Evolutionary conservation across 352 stramenopile genomes (phyloP).

Genomic region (Phytophthora melonis): DNA sequence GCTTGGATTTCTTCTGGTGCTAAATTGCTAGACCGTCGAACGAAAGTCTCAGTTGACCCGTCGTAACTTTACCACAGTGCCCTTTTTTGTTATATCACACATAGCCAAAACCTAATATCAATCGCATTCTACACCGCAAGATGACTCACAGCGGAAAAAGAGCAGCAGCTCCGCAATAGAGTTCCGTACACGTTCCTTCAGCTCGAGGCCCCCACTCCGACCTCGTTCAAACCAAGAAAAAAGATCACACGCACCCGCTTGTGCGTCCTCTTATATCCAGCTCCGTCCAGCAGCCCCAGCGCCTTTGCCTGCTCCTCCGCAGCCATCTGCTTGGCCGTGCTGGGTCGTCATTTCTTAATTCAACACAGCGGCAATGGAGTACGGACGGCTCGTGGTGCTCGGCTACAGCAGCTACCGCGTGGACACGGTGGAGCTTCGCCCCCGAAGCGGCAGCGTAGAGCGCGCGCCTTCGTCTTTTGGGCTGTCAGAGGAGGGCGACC

Average conservation of each 20-base stretch:
- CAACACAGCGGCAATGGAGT: constrained; percentile 58
- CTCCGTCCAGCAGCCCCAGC: neutral
- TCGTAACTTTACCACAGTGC: neutral
- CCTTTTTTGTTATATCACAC: constrained; percentile 22
- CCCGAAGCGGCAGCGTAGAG: constrained; percentile 30
- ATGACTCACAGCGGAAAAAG: neutral
- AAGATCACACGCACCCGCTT: constrained; percentile 11
- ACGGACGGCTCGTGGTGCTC: constrained; percentile 84
- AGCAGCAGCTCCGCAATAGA: neutral
- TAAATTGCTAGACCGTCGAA: neutral
- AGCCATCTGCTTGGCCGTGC: constrained; percentile 14
- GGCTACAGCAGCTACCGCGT: constrained; percentile 89
- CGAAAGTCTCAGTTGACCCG: neutral
- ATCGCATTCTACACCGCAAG: neutral
- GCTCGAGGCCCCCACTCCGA: neutral
- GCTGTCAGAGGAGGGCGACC: constrained; percentile 31
- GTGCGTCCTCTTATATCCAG: neutral
- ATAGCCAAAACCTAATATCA: constrained; percentile 2
- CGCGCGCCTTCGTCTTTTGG: constrained; percentile 44
- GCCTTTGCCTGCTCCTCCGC: neutral
- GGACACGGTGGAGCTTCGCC: constrained; percentile 43
- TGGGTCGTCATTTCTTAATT: constrained; percentile 10
- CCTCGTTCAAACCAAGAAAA: constrained; percentile 5
- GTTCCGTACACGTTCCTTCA: neutral
- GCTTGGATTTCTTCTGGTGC: constrained; percentile 1